phyloP scores from a whole-genome alignment of 2,329 filamentous ascomycete species.

The Diplodia intermedia region DNA sequence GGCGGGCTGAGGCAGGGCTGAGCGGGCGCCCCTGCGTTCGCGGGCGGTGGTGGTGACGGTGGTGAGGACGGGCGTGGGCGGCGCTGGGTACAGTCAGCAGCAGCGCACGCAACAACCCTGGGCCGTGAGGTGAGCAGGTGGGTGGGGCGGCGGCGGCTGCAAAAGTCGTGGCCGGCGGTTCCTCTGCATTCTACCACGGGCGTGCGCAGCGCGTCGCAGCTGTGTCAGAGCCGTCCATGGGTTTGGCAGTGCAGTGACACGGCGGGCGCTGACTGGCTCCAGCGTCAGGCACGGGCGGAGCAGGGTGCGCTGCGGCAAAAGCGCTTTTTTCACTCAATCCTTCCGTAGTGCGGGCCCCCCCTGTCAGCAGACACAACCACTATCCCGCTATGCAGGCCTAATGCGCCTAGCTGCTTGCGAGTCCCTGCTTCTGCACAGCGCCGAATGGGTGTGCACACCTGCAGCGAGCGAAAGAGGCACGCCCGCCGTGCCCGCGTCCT shows the following conservation, averaged over 20 bases:
- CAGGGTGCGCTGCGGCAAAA: slow-evolving; percentile 21
- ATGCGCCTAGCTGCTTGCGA: slow-evolving; percentile 26
- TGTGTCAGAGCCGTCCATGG: slow-evolving; percentile 16
- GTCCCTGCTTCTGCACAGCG: slow-evolving; percentile 28
- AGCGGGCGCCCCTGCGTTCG: slow-evolving; percentile 19
- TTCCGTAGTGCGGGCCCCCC: slow-evolving; percentile 6
- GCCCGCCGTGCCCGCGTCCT: slow-evolving; percentile 20
- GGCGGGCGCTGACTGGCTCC: slow-evolving; percentile 15
- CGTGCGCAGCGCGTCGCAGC: slow-evolving; percentile 16
- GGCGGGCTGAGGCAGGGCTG: slow-evolving; percentile 20
- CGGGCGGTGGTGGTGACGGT: background rate
- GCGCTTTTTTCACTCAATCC: slow-evolving; percentile 13
- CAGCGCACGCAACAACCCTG: slow-evolving; percentile 15
- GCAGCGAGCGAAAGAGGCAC: slow-evolving; percentile 31
- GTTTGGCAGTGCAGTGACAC: slow-evolving; percentile 9
- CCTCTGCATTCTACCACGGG: background rate
- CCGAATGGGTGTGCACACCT: slow-evolving; percentile 29
- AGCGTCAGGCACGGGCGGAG: slow-evolving; percentile 14
- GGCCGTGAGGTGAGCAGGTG: background rate
- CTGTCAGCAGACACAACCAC: slow-evolving; percentile 29
- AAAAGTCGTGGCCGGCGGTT: slow-evolving; percentile 21
- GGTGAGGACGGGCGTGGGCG: slow-evolving; percentile 11
- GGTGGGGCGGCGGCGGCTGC: background rate
- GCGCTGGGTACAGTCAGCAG: slow-evolving; percentile 13
- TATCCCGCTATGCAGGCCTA: slow-evolving; percentile 31